Percentiles rank a stretch among this genome's conserved stretches.
Conservation (phyloP, 495 filamentous ascomycete species). For the Chaetomium tenue region DNA sequence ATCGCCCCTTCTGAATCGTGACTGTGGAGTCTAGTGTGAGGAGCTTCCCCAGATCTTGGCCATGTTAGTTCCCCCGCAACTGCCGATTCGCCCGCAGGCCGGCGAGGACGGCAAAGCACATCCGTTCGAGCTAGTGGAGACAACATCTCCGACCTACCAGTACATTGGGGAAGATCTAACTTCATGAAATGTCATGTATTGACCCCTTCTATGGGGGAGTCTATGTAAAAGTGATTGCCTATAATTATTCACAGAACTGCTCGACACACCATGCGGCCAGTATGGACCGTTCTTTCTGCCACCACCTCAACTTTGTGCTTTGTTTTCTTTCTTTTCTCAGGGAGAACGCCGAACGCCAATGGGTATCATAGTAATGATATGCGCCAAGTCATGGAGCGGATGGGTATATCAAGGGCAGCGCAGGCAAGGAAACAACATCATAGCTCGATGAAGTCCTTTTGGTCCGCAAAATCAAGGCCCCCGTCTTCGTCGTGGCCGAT, state of each 20-base stretch:
- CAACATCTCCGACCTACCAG: neutral
- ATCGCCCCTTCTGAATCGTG: neutral
- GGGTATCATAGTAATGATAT: conserved; percentile 34
- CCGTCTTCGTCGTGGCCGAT: conserved; percentile 45
- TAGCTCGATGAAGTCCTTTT: conserved; percentile 50
- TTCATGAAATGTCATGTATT: neutral
- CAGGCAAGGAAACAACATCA: conserved; percentile 27
- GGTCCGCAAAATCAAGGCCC: conserved; percentile 43
- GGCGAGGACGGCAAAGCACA: conserved; percentile 8
- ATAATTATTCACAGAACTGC: neutral
- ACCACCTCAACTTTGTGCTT: neutral
- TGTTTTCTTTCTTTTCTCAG: conserved; percentile 12
- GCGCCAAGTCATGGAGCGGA: conserved; percentile 14
- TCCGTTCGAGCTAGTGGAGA: neutral
- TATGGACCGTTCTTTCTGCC: neutral
- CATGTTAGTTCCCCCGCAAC: neutral
- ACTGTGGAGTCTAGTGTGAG: neutral
- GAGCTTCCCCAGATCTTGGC: conserved; percentile 12
- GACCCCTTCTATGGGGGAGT: neutral
- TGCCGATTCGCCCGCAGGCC: neutral
- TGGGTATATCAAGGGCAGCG: conserved; percentile 10
- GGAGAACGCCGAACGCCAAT: conserved; percentile 16
- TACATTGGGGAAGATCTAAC: neutral
- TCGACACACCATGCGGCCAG: neutral
- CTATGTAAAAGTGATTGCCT: conserved; percentile 1